Base-by-base conservation (phyloP, 768 basidiomycete species). In the Kwoniella sp. region DNA sequence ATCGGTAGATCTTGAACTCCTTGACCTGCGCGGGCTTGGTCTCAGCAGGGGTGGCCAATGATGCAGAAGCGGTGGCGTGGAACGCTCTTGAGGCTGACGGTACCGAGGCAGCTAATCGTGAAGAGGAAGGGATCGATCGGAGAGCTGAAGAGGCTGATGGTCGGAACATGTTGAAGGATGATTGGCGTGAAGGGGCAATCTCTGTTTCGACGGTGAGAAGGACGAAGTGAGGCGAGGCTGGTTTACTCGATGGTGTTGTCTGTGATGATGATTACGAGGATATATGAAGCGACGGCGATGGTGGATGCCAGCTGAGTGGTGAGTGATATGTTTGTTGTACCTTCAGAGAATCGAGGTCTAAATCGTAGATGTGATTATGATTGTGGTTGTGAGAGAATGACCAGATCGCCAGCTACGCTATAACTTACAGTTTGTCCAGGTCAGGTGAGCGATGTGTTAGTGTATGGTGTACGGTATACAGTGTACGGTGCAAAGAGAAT, bases 1-100 rank as follows among this genome's bases (percentile, higher is more conserved):
- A 99, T 81, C 96, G 91, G 84, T 99, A 99, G 71, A 99, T 93
- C 86, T 94, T 91, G 86, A 99, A 97, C 82, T 93, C 90, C 84
- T 98, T 98, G 75, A 89, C 84, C 72, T 70, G 50, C 7, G 70
- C 67, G 8, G 68, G 66, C 13, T 75, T 74, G 41, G 62, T 68
- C 50, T 66, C 69, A 2, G 64, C 52, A 8, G 64, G 67, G 22
- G 57, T 72, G 53, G 64, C 58, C 20, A 73, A 69, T 29, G 66
- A 54, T 25, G 76, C 76, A 50, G 70, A 69, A n/a, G 61, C 31
- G 8, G 57, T 50, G 45, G 65, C 65, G 50, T 65, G 63, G 57
- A 65, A 65, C 15, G 63, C 56, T 59, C 63, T n/a, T 41, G 30
- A 26, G 38, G 25, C 41, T 29, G 53, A 47, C 29, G 64, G 31